A percentile compares a stretch with the other conserved stretches of the same genome.
Conservation (phyloP, 2,329 filamentous ascomycete genomes). For the Zymoseptoria brevis region DNA sequence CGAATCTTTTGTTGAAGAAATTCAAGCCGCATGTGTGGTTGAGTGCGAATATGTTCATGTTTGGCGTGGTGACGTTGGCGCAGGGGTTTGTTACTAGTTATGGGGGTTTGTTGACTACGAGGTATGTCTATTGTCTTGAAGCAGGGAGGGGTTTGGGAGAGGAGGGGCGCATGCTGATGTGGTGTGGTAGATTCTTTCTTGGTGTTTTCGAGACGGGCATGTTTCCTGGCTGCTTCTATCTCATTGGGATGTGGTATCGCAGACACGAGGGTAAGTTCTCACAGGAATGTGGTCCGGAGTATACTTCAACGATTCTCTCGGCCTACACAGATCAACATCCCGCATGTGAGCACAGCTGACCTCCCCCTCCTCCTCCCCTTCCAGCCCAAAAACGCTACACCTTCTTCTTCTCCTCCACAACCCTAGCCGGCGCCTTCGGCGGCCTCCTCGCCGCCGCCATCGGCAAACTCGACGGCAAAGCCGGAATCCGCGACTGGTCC, state of each 20-base stretch:
- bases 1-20: slow-evolving; percentile 45
- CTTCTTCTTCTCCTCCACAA: slow-evolving; percentile 85
- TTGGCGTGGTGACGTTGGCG: slow-evolving; percentile 65
- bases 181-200: slow-evolving; percentile 62
- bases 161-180: background rate
- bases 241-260: slow-evolving; percentile 72
- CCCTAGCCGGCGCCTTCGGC: slow-evolving; percentile 74
- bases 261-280: slow-evolving; percentile 52
- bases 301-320: background rate
- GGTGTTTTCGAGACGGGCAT: slow-evolving; percentile 50
- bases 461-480: slow-evolving; percentile 71
- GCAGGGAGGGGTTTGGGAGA: background rate
- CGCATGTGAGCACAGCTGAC: too few species aligned
- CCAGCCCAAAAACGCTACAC: slow-evolving; percentile 77
- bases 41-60: slow-evolving; percentile 69
- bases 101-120: background rate
- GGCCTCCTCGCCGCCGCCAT: slow-evolving; percentile 79
- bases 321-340: too few species aligned
- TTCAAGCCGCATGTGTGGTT: slow-evolving; percentile 47
- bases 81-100: slow-evolving; percentile 36
- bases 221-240: slow-evolving; percentile 55
- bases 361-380: too few species aligned
- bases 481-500: slow-evolving; percentile 64
- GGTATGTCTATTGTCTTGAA: background rate
- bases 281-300: background rate